Conservation (phyloP, 805 yeast genomes). For the Kregervanrija fluxuum region DNA sequence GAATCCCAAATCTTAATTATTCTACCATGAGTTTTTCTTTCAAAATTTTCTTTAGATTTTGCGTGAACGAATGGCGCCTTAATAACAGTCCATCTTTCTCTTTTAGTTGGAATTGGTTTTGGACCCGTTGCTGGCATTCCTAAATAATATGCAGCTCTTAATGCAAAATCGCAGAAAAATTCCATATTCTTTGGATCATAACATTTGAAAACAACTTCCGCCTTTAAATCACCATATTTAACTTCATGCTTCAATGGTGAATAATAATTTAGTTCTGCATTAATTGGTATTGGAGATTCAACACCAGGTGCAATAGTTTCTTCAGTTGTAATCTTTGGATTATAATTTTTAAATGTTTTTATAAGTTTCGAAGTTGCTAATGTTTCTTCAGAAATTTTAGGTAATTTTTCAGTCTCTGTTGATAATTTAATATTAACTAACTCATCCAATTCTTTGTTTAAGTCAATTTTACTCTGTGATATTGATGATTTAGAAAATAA, state of each 20-base stretch:
- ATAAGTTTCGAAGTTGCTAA: constrained; percentile 18
- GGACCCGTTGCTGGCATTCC: constrained; percentile 83
- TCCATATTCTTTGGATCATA: constrained; percentile 65
- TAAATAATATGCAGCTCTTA: constrained; percentile 83
- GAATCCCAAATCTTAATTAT: constrained; percentile 75
- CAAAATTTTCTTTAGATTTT: constrained; percentile 88
- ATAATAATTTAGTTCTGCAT: constrained; percentile 72
- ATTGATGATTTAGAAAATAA: constrained; percentile 4
- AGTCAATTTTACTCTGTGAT: constrained; percentile 5
- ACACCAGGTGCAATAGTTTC: constrained; percentile 28
- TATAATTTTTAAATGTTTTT: constrained; percentile 25
- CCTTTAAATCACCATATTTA: constrained; percentile 68
- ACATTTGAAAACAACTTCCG: constrained; percentile 68
- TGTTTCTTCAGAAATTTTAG: constrained; percentile 13
- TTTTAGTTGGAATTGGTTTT: constrained; percentile 56
- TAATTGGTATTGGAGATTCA: constrained; percentile 67
- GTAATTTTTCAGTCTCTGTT: constrained; percentile 5
- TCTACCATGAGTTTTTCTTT: constrained; percentile 77
- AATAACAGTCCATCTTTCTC: constrained; percentile 89
- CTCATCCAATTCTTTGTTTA: constrained; percentile 21
- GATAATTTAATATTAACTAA: constrained; percentile 20
- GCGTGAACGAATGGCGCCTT: constrained; percentile 92
- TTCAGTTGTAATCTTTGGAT: constrained; percentile 31
- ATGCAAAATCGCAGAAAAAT: constrained; percentile 75
- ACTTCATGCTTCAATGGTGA: constrained; percentile 68